A percentile compares a stretch with the other conserved stretches of the same genome.
Evolutionary conservation across 73 alveolate species (phyloP).

Genomic region (Urostyla sp.): DNA sequence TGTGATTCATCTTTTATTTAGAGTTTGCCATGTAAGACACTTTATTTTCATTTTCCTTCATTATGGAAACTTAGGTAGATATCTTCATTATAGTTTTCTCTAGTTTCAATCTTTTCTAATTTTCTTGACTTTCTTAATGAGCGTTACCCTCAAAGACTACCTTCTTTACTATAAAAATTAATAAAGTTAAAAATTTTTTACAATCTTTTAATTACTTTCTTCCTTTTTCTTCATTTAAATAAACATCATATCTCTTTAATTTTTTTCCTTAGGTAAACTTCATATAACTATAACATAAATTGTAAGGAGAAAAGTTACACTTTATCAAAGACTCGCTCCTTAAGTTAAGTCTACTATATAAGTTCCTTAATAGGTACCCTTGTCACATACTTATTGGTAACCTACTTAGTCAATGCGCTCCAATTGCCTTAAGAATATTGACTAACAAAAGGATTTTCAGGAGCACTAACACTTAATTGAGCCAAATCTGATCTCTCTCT

Average conservation of each 20-base stretch:
- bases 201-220: constrained; percentile 44
- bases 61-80: constrained; percentile 10
- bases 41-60: constrained; percentile 20
- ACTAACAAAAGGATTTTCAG: neutral
- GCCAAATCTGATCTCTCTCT: too few relatives aligned
- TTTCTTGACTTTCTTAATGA: constrained; percentile 15
- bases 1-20: constrained; percentile 33
- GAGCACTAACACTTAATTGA: neutral
- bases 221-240: constrained; percentile 40
- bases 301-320: neutral
- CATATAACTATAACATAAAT: neutral
- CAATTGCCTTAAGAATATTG: neutral
- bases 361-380: constrained; percentile 30
- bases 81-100: neutral
- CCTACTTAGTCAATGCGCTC: neutral
- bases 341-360: constrained; percentile 13
- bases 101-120: neutral
- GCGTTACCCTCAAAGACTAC: constrained; percentile 24
- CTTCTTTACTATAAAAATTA: constrained; percentile 1
- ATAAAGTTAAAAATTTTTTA: neutral
- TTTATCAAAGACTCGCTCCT: constrained; percentile 45
- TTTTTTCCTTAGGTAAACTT: constrained; percentile 21
- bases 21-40: constrained; percentile 26
- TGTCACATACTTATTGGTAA: constrained; percentile 14
- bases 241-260: constrained; percentile 39